phyloP scores from a whole-genome alignment of 75 land plant genomes.

The Cryptomeria japonica region DNA sequence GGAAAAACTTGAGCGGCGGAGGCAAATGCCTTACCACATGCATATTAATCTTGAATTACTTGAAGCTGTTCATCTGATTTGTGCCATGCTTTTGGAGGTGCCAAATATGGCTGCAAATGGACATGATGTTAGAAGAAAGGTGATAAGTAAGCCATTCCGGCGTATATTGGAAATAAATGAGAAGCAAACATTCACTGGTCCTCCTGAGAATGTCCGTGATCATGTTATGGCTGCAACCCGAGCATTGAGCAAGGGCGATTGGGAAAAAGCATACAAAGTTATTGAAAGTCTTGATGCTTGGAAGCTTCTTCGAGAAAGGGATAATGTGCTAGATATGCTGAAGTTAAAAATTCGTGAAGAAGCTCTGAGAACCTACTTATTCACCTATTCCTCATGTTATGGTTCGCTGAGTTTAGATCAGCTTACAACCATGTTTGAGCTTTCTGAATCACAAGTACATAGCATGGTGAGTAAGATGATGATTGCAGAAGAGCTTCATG shows the following conservation, averaged over 20 bases:
- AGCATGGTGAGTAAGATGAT: conserved; percentile 93
- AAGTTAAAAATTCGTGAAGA: conserved; percentile 88
- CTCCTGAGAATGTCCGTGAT: too few species aligned
- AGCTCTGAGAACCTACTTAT: conserved; percentile 83
- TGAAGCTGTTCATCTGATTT: conserved; percentile 83
- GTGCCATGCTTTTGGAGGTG: conserved; percentile 89
- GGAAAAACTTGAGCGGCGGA: conserved; percentile 82
- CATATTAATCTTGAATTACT: conserved; percentile 91
- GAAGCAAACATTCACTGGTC: too few species aligned
- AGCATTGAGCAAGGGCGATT: conserved; percentile 48
- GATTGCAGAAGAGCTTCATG: conserved; percentile 82
- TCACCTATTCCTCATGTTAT: conserved; percentile 71
- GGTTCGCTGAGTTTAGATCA: conserved; percentile 76
- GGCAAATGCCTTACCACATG: conserved; percentile 95
- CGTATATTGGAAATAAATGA: too few species aligned
- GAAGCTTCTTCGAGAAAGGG: conserved; percentile 77
- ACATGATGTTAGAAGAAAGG: conserved; percentile 16
- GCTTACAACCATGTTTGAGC: conserved; percentile 75
- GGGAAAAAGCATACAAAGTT: conserved; percentile 71
- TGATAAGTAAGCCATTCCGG: too few species aligned
- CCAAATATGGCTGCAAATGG: conserved; percentile 82
- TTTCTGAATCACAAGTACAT: conserved; percentile 66
- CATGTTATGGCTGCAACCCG: too few species aligned
- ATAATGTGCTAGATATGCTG: conserved; percentile 74
- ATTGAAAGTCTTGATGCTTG: conserved; percentile 70